phyloP scores from a whole-genome alignment of 495 filamentous ascomycete genomes.

The Neurospora discreta region DNA sequence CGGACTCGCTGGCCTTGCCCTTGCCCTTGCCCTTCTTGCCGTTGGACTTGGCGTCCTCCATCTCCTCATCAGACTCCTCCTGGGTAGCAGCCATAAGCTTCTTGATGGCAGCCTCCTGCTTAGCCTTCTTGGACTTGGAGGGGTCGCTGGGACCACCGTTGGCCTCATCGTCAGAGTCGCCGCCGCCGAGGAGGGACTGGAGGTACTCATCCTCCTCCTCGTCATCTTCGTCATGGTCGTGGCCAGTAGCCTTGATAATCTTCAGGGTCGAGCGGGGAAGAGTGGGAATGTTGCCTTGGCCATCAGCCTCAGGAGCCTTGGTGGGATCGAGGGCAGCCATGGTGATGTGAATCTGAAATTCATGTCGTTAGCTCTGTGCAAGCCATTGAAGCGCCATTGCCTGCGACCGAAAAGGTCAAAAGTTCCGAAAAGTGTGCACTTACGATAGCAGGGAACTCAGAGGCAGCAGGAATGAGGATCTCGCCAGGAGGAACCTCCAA shows the following conservation, averaged over 20 bases:
- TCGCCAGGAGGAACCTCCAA: conserved; percentile 76
- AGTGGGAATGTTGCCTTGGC: conserved; percentile 47
- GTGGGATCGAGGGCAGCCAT: conserved; percentile 97
- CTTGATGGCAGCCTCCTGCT: conserved; percentile 56
- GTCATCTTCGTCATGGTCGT: conserved; percentile 46
- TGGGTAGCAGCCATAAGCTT: conserved; percentile 59
- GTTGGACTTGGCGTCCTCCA: conserved; percentile 49
- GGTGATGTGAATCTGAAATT: conserved; percentile 74
- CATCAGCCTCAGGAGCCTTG: conserved; percentile 55
- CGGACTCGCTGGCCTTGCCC: conserved; percentile 58
- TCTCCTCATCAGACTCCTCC: conserved; percentile 43
- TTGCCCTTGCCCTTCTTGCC: conserved; percentile 53
- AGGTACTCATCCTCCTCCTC: conserved; percentile 48
- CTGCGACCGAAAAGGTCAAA: background rate
- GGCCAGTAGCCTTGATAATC: conserved; percentile 58
- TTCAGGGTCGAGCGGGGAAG: conserved; percentile 76
- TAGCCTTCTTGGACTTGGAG: conserved; percentile 73
- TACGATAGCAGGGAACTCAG: conserved; percentile 73
- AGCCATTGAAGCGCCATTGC: background rate
- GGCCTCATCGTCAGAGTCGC: conserved; percentile 55
- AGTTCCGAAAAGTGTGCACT: conserved; percentile 27
- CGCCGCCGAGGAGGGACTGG: conserved; percentile 38
- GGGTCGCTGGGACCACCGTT: conserved; percentile 88
- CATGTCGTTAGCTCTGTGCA: conserved; percentile 1
- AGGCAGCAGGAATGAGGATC: conserved; percentile 58